Conservation (phyloP, 2,329 filamentous ascomycete genomes). For the Diplodia corticola region DNA sequence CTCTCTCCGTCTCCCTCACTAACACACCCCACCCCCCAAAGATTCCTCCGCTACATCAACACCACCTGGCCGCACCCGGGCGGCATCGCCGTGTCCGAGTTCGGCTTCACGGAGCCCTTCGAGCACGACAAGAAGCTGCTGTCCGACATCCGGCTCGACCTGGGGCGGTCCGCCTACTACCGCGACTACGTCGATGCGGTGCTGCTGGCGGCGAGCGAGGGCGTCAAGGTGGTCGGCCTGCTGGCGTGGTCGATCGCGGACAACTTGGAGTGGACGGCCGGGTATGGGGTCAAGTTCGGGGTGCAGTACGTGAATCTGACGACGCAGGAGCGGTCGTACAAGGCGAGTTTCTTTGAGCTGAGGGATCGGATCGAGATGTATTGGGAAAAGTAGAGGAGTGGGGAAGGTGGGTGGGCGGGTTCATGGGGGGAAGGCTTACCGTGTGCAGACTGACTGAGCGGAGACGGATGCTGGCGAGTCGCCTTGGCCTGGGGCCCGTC, state of each 20-base stretch:
- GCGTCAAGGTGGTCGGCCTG: conserved; percentile 38
- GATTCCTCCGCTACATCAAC: conserved; percentile 36
- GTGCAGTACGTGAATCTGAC: conserved; percentile 41
- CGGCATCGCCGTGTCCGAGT: conserved; percentile 40
- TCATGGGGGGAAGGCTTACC: background rate
- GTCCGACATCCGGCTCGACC: conserved; percentile 34
- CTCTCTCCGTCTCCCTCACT: no score
- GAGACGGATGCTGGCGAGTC: background rate
- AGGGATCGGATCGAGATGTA: conserved; percentile 37
- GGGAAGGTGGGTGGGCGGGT: background rate
- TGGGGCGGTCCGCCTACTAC: conserved; percentile 35
- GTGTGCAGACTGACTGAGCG: no score
- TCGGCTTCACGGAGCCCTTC: conserved; percentile 41
- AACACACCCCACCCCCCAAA: no score
- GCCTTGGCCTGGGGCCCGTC: no score
- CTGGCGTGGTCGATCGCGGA: conserved; percentile 42
- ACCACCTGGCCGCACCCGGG: conserved; percentile 33
- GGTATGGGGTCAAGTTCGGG: conserved; percentile 38
- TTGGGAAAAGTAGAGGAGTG: conserved; percentile 25
- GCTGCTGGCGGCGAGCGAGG: conserved; percentile 37
- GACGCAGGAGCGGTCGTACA: conserved; percentile 39
- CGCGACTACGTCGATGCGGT: conserved; percentile 37
- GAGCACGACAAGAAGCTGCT: conserved; percentile 35
- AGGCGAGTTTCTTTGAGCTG: conserved; percentile 43
- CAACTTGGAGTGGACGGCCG: conserved; percentile 41